A percentile compares a stretch with the other conserved stretches of the same genome.
Conservation (phyloP, 345 rosid species). For the Diplotaxis tenuifolia region DNA sequence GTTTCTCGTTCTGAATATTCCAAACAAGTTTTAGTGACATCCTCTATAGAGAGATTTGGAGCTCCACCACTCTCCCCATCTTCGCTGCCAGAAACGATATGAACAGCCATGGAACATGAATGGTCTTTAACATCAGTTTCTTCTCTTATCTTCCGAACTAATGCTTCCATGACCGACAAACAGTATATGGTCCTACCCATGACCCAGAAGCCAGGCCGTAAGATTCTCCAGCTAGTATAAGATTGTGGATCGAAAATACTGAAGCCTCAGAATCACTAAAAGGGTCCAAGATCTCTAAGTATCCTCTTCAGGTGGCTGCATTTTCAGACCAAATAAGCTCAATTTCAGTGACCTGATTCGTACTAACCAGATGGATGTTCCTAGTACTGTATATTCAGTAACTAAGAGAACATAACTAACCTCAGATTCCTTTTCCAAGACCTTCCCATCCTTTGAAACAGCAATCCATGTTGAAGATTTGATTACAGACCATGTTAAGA, state of each 20-base stretch:
- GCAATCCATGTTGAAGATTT: constrained; percentile 63
- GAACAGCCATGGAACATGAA: constrained; percentile 77
- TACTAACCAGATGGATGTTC: no score
- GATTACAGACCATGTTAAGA: neutral
- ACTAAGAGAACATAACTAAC: neutral
- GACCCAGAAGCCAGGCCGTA: constrained; percentile 96
- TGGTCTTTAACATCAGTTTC: constrained; percentile 37
- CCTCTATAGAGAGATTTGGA: constrained; percentile 81
- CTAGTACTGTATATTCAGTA: neutral
- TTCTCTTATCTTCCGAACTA: constrained; percentile 52
- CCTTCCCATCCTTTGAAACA: constrained; percentile 13
- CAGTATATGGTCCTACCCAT: constrained; percentile 97
- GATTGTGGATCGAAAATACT: constrained; percentile 81
- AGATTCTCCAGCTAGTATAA: constrained; percentile 64
- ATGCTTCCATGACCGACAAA: constrained; percentile 81
- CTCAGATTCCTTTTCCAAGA: neutral
- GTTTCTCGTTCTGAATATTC: constrained; percentile 61
- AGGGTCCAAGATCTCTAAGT: constrained; percentile 65
- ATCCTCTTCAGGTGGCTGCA: constrained; percentile 66
- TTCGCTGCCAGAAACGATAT: constrained; percentile 87
- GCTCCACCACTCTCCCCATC: constrained; percentile 98
- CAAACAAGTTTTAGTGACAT: constrained; percentile 61
- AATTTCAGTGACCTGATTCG: neutral
- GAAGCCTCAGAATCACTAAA: constrained; percentile 75
- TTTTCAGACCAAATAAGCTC: constrained; percentile 26